Base-by-base conservation (phyloP, 2,329 filamentous ascomycete genomes). In the Zasmidium cellare region DNA sequence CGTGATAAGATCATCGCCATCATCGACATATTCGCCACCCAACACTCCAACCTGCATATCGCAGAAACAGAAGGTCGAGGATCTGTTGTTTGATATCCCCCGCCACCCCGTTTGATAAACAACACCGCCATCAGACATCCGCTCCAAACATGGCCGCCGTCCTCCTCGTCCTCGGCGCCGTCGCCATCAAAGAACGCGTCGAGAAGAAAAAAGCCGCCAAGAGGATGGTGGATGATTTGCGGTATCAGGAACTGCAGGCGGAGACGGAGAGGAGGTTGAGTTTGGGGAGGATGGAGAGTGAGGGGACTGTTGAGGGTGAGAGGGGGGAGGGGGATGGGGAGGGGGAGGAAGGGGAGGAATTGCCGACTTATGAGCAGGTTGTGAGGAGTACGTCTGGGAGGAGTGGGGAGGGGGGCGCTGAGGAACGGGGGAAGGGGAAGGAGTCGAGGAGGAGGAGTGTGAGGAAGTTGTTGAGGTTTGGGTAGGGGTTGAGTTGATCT, bases 161-260 rank as follows among this genome's bases (percentile, higher is more conserved):
- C 22, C 51, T 71, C 19, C 38, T 71, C 20, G 64, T 71, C n/a
- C 47, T 62, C 6, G 67, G 57, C 7, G 62, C 57, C 6, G 52
- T 64, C 11, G 59, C 61, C 41, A 55, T 71, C 18, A 60, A 62
- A 28, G 62, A 69, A 19, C 48, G 60, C 5, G 52, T 66, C n/a
- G 58, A 64, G 23, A 57, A 65, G 52, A 52, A 51, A 44, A 66
- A 65, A 45, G 58, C 57, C 23, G 41, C 54, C 44, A 69, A 68
- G 63, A 63, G 62, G 23, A 53, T 52, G 35, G 16, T 51, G 3
- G 61, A 66, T 31, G 67, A 67, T 23, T 22, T 44, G 55, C 57
- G 67, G 46, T 67, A 65, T 53, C 12, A 49, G 9, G 63, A 69
- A 31, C 44, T 69, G 50, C 60, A 66, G 20, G 49, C 54, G 23